phyloP scores from a whole-genome alignment of 2,329 filamentous ascomycete genomes.

The Fusarium dimerum region DNA sequence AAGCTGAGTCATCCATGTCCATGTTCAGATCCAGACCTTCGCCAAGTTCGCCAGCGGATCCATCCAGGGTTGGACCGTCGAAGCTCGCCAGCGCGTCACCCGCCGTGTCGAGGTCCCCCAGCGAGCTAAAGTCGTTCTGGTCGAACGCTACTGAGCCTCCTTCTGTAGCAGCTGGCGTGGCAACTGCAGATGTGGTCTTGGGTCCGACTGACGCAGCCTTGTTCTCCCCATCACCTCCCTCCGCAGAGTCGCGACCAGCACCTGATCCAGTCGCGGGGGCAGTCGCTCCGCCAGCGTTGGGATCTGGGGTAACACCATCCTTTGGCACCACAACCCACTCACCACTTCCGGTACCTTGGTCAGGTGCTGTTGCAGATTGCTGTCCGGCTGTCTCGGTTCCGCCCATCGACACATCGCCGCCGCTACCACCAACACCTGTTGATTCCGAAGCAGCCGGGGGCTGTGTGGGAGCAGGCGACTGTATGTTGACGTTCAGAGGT shows the following conservation, averaged over 20 bases:
- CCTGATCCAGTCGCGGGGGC: conserved; percentile 12
- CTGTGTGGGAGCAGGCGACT: conserved; percentile 45
- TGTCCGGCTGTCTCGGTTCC: conserved; percentile 45
- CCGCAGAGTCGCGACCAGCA: conserved; percentile 34
- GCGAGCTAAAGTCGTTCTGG: conserved; percentile 62
- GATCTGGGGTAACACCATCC: conserved; percentile 50
- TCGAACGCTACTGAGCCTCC: conserved; percentile 49
- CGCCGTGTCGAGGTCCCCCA: conserved; percentile 68
- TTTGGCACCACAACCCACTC: conserved; percentile 79
- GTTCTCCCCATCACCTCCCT: conserved; percentile 19
- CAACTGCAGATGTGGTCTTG: conserved; percentile 21
- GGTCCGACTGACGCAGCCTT: conserved; percentile 19
- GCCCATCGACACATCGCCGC: conserved; percentile 51
- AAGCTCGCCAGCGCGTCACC: conserved; percentile 71
- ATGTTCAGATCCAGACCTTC: conserved; percentile 62
- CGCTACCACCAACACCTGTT: conserved; percentile 21
- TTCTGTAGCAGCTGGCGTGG: conserved; percentile 35
- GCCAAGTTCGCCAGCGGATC: conserved; percentile 46
- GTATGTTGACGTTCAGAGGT: conserved; percentile 49
- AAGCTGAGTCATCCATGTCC: conserved; percentile 78
- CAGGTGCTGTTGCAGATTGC: conserved; percentile 43
- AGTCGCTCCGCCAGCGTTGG: conserved; percentile 23
- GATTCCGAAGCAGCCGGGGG: conserved; percentile 18
- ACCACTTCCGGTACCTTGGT: conserved; percentile 54
- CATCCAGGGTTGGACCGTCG: conserved; percentile 55